Evolutionary conservation across 2,329 filamentous ascomycete species (phyloP), one percentile per base, ranked within the genome.

Genomic region (Ramularia endophylla): DNA sequence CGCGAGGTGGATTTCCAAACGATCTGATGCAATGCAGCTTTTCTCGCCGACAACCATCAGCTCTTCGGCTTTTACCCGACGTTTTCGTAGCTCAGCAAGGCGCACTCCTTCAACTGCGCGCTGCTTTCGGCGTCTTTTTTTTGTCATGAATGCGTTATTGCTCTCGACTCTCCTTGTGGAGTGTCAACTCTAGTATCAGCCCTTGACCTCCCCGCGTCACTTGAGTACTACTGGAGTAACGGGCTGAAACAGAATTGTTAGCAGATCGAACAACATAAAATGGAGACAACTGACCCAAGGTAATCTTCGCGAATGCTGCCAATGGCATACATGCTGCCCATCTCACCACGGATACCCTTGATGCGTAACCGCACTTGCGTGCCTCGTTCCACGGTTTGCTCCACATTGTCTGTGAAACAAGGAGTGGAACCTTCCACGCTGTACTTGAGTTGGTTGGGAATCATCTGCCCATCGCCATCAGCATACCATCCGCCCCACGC

Each of bases 361-460:
- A 98, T 83, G 69, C 95, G 95, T 52, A 97, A 80, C 34, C 92
- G 85, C 50, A 98, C 80, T 56, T 95, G 90, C 12, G 89, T 94
- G 35, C 88, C 87, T 45, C 88, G 87, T 67, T 97, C 89, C 58
- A 98, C 94, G 27, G 88, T 83, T 52, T 89, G 87, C 52, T 95
- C 92, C 48, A 86, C 87, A 58, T 95, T 90, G 65, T 98, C 90
- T 28, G 89, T 95, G 66, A 88, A 98, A 59, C 94, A 87, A 2
- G 90, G 88, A n/a, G 92, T 92, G 27, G 90, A 95, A 38, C 90
- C 89, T 57, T 95, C 95, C 34, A 87, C 85, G 61, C 95, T 90
- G 73, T 87, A 97, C 66, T 87, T 92, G 67, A 95, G 87, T 50
- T 94, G 87, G 51, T 78, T 77, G 1, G 92, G 89, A 55, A 98